A percentile compares a stretch with the other conserved stretches of the same genome.
phyloP scores from a whole-genome alignment of 768 basidiomycete species.

The Pulveroboletus sp. region DNA sequence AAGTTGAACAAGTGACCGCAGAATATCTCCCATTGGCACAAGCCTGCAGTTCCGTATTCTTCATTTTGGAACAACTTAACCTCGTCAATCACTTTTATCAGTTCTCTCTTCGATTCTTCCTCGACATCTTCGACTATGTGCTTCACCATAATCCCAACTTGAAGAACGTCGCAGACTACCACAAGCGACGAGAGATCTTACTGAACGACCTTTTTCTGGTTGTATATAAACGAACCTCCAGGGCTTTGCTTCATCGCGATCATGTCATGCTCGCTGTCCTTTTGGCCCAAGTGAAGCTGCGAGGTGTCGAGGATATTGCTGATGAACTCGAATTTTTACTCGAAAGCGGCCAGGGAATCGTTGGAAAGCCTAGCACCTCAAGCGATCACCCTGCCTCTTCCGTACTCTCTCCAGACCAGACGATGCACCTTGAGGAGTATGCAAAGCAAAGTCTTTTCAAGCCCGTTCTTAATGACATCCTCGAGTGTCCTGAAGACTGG shows the following conservation, averaged over 20 bases:
- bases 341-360: slow-evolving; percentile 74
- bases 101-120: slow-evolving; percentile 96
- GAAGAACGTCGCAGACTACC: slow-evolving; percentile 70
- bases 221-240: slow-evolving; percentile 85
- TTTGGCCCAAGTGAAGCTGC: slow-evolving; percentile 84
- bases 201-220: slow-evolving; percentile 86
- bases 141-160: slow-evolving; percentile 91
- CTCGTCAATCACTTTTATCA: slow-evolving; percentile 97
- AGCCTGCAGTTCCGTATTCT: slow-evolving; percentile 95
- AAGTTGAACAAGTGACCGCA: slow-evolving; percentile 92
- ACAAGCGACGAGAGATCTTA: slow-evolving; percentile 72
- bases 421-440: slow-evolving; percentile 64
- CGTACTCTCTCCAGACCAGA: slow-evolving; percentile 65
- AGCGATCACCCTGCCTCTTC: slow-evolving; percentile 38
- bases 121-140: slow-evolving; percentile 96
- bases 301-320: slow-evolving; percentile 71
- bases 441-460: slow-evolving; percentile 76
- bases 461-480: slow-evolving; percentile 63
- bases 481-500: slow-evolving; percentile 68
- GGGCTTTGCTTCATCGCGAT: slow-evolving; percentile 86
- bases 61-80: slow-evolving; percentile 92
- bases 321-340: slow-evolving; percentile 92
- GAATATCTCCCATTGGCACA: slow-evolving; percentile 95
- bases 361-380: slow-evolving; percentile 33
- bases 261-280: slow-evolving; percentile 89